These are phyloP conservation scores for Pezicula radicicola DNA, from an alignment of 2,329 filamentous ascomycete species.

Conservation along the genomic window DNA sequence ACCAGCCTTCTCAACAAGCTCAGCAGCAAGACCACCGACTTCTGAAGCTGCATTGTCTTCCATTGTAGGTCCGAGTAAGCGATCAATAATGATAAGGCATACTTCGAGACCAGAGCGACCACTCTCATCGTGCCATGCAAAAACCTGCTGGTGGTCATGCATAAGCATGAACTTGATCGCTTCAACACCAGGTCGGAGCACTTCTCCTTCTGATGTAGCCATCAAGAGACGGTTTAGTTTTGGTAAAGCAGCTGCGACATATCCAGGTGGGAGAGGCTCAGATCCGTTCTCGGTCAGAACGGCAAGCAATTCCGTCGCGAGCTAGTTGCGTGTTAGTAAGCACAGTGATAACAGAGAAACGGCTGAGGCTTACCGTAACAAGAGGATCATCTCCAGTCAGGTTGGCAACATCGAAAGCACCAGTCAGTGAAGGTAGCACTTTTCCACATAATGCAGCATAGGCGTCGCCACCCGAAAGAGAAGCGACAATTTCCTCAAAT, in stretches of 20 bases:
- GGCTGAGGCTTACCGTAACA: slow-evolving; percentile 56
- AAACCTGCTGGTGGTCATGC: slow-evolving; percentile 87
- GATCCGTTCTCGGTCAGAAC: slow-evolving; percentile 79
- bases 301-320: slow-evolving; percentile 81
- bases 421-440: slow-evolving; percentile 82
- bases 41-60: slow-evolving; percentile 95
- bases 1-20: slow-evolving; percentile 93
- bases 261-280: slow-evolving; percentile 81
- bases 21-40: slow-evolving; percentile 89
- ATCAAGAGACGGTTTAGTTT: slow-evolving; percentile 83
- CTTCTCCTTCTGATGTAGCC: slow-evolving; percentile 79
- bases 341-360: background rate
- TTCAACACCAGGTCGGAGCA: slow-evolving; percentile 82
- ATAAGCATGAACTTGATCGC: slow-evolving; percentile 85
- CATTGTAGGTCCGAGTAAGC: slow-evolving; percentile 77
- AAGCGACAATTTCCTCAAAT: slow-evolving; percentile 81
- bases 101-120: slow-evolving; percentile 85
- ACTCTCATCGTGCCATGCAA: slow-evolving; percentile 78
- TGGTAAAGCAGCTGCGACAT: slow-evolving; percentile 81
- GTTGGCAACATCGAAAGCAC: slow-evolving; percentile 83
- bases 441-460: slow-evolving; percentile 81
- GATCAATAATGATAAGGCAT: slow-evolving; percentile 87
- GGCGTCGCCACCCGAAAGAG: slow-evolving; percentile 62
- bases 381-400: slow-evolving; percentile 82
- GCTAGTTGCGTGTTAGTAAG: slow-evolving; percentile 34